Percentiles rank a stretch among this genome's conserved stretches.
Evolutionary conservation across 1,284 basidiomycete species (phyloP).

Genomic region (Cryptococcus floricola): DNA sequence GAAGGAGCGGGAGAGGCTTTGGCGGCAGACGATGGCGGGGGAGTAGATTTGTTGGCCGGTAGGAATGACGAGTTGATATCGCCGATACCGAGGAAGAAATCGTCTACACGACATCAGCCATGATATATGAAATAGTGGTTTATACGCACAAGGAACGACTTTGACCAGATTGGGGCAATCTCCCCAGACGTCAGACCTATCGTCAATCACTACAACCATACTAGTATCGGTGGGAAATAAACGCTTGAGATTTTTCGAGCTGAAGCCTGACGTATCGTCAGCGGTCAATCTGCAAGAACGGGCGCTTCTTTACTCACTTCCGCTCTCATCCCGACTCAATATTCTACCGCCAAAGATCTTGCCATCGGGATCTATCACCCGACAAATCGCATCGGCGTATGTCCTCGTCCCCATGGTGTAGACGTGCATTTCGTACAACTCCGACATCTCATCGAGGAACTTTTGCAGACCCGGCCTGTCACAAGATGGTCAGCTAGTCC

Average conservation of each 20-base stretch:
- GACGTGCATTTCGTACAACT: constrained; percentile 95
- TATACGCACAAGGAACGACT: constrained; percentile 82
- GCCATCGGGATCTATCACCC: constrained; percentile 84
- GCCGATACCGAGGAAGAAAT: constrained; percentile 98
- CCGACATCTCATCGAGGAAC: constrained; percentile 69
- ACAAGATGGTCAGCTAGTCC: neutral
- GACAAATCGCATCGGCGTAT: constrained; percentile 93
- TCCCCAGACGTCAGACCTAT: constrained; percentile 96
- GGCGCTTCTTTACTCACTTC: constrained; percentile 54
- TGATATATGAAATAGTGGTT: neutral
- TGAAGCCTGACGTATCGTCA: constrained; percentile 29
- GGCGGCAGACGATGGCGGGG: constrained; percentile 6
- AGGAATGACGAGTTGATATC: constrained; percentile 95
- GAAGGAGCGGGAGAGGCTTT: neutral
- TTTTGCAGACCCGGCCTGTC: constrained; percentile 76
- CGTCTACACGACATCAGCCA: constrained; percentile 59
- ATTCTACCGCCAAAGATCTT: constrained; percentile 82
- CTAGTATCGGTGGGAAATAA: constrained; percentile 94
- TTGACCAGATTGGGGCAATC: constrained; percentile 87
- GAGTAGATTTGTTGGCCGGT: constrained; percentile 22
- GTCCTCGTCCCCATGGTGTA: constrained; percentile 99
- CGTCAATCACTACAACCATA: constrained; percentile 99
- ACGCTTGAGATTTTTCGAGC: constrained; percentile 77
- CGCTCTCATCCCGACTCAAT: constrained; percentile 89
- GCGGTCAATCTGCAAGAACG: neutral